These are phyloP conservation scores for Polytrichum commune DNA, from an alignment of 225 moss, liverwort and hornwort genomes.

Conservation along the genomic window DNA sequence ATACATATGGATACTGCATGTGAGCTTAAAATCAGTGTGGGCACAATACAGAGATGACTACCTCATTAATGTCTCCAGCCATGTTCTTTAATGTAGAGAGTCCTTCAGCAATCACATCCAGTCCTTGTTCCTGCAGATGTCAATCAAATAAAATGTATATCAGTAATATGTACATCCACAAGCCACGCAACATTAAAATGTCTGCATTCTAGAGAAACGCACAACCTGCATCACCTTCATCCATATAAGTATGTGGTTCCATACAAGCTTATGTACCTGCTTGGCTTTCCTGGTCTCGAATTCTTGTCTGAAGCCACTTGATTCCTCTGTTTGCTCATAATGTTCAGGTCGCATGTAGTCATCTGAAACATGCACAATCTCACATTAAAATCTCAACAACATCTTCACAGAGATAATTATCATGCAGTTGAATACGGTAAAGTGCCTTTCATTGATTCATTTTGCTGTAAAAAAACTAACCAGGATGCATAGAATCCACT, in stretches of 20 bases:
- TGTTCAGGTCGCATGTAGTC: constrained; percentile 55
- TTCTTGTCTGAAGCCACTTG: constrained; percentile 55
- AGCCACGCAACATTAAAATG: too few species aligned
- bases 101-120: constrained; percentile 70
- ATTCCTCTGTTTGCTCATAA: constrained; percentile 58
- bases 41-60: constrained; percentile 8
- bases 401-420: not conserved
- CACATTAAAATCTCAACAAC: not conserved
- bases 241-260: not conserved
- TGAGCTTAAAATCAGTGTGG: too few species aligned
- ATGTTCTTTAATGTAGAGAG: constrained; percentile 65
- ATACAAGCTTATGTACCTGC: constrained; percentile 34
- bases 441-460: too few species aligned
- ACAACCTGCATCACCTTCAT: not conserved
- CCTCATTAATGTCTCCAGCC: constrained; percentile 81
- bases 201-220: too few species aligned
- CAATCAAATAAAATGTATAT: not conserved
- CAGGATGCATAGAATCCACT: constrained; percentile 66
- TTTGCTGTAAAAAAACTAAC: constrained; percentile 13
- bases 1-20: too few species aligned
- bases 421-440: too few species aligned
- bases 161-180: not conserved
- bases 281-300: constrained; percentile 54
- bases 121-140: constrained; percentile 46
- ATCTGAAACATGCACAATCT: constrained; percentile 22